phyloP scores from a whole-genome alignment of 2,329 filamentous ascomycete genomes.

The Aspergillus ochraceoroseus region DNA sequence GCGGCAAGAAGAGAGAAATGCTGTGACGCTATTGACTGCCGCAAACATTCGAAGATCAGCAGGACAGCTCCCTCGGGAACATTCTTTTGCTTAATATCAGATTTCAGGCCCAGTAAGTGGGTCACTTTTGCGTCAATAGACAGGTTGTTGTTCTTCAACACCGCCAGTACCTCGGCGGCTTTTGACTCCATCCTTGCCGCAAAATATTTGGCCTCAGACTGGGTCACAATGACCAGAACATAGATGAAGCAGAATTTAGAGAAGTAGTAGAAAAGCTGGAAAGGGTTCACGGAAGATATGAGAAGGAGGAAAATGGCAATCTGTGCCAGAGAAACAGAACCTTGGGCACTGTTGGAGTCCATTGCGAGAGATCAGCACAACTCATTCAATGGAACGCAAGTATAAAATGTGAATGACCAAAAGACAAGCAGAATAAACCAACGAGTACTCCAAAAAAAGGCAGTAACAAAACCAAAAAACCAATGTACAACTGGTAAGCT shows the following conservation, averaged over 20 bases:
- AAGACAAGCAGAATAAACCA: not conserved
- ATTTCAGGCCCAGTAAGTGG: conserved; percentile 70
- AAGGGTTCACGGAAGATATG: conserved; percentile 12
- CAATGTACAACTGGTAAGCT: not conserved
- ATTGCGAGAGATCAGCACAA: conserved; percentile 4
- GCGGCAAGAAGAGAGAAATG: conserved; percentile 73
- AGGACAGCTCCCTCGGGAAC: conserved; percentile 68
- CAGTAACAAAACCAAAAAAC: conserved; percentile 4
- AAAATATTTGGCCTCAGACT: conserved; percentile 10
- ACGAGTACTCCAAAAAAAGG: not conserved
- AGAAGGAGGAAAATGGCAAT: conserved; percentile 7
- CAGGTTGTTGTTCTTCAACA: conserved; percentile 58
- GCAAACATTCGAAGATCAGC: conserved; percentile 75
- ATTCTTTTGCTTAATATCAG: conserved; percentile 85
- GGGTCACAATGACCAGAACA: conserved; percentile 17
- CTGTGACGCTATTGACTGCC: conserved; percentile 67
- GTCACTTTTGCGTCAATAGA: conserved; percentile 66
- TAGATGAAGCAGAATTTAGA: conserved; percentile 13
- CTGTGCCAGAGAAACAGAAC: not conserved
- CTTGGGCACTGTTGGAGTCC: not conserved
- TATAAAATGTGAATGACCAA: not conserved
- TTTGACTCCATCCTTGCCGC: conserved; percentile 52
- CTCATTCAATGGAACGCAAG: not conserved
- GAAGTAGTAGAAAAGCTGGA: conserved; percentile 10
- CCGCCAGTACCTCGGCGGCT: conserved; percentile 50